Evolutionary conservation across 176 grass and related monocot species (phyloP), one percentile per base, ranked within the genome.

Genomic region (Zoysia japonica): DNA sequence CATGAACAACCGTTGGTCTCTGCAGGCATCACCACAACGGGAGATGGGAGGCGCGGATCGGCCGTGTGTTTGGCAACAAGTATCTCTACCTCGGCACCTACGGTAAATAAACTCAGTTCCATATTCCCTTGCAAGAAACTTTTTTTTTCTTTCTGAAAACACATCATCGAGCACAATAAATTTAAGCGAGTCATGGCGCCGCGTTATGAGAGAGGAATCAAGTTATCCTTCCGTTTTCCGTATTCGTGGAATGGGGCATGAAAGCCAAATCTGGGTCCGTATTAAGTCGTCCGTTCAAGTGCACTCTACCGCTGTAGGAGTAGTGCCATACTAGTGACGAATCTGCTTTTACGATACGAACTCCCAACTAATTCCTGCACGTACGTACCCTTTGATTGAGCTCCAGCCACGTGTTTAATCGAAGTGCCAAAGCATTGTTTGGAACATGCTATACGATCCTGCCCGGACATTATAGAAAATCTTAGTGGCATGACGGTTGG

Each of bases 31-130:
- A 93, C 50, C 87, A 93, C 63, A 93, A 89, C 39, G 90, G 87
- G 48, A 93, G 81, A 87, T 93, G 90, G 90, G 90, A 93, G 60
- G 90, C 90, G 61, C 78, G 90, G 84, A 89, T 93, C 9, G 90
- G 90, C 4, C 84, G 90, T 1, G 87, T 93, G 16, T 85, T 89
- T 13, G 90, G 90, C 6, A 93, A 93, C 81, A 93, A 89, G 84
- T 93, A 93, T 47, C 90, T 93, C 56, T 93, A 93, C 78, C 90
- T 93, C 11, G 90, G 90, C 37, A 93, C 90, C 9, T 93, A 93
- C 12, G 90, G 90, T 93, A 78, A 13, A 15, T 64, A 28, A 28
- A 28, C 28, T 42, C 11, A 64, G 1, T 69, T 53, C 14, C 28
- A 28, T 0, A 28, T 28, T 28, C 28, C 28, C 41, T 72, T 61